Conservation (phyloP, 75 land plant genomes). For the Picea sitchensis region DNA sequence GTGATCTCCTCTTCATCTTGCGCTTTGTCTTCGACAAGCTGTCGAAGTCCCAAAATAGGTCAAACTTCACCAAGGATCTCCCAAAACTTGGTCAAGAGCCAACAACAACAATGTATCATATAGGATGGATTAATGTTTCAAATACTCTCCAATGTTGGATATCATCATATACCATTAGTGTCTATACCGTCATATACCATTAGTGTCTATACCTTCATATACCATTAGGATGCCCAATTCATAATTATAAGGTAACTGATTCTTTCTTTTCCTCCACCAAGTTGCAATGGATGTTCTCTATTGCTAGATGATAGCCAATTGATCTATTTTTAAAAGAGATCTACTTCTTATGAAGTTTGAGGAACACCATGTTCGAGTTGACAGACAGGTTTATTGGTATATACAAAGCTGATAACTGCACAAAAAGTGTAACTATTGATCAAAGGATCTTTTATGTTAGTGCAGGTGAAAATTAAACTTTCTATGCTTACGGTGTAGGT, state of each 20-base stretch:
- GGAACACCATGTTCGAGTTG: constrained; percentile 98
- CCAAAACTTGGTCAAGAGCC: no score
- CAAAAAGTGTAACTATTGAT: constrained; percentile 92
- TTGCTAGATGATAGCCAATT: background rate
- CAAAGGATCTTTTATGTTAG: constrained; percentile 73
- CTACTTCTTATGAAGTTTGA: constrained; percentile 51
- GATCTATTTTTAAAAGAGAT: background rate
- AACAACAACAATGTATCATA: no score
- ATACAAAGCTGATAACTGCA: constrained; percentile 98
- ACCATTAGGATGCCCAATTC: constrained; percentile 76
- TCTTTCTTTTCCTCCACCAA: background rate
- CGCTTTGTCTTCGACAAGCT: no score
- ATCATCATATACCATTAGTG: no score
- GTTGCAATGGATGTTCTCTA: background rate
- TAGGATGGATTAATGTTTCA: no score
- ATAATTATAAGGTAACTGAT: constrained; percentile 81
- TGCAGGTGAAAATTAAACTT: constrained; percentile 2
- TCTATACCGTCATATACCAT: no score
- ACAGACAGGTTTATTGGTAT: constrained; percentile 96
- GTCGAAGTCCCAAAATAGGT: no score
- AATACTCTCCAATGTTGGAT: no score
- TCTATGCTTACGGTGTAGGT: background rate
- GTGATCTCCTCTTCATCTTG: no score
- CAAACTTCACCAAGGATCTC: no score
- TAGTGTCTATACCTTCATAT: no score